A percentile compares a stretch with the other conserved stretches of the same genome.
These are phyloP conservation scores for Medicago arabica DNA, from an alignment of 306 rosid genomes.

Conservation along the genomic window DNA sequence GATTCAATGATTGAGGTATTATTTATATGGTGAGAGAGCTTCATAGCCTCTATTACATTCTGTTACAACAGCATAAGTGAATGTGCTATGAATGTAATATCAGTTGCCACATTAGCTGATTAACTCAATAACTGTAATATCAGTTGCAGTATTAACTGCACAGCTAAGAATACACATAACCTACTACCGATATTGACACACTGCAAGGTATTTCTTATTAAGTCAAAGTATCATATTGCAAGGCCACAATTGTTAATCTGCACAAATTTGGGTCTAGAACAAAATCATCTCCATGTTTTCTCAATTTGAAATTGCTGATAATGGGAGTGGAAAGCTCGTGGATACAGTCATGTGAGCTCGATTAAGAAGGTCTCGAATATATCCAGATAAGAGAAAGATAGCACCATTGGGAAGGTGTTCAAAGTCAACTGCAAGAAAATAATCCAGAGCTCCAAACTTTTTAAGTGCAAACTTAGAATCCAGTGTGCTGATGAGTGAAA, in stretches of 20 bases:
- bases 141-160: neutral
- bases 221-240: neutral
- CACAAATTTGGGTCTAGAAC: neutral
- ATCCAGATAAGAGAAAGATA: neutral
- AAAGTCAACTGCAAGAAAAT: neutral
- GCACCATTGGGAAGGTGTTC: neutral
- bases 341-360: neutral
- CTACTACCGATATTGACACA: neutral
- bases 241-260: neutral
- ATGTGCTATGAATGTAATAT: neutral
- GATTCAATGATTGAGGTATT: neutral
- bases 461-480: neutral
- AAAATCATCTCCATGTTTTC: neutral
- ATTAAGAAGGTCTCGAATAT: neutral
- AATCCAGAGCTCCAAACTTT: neutral
- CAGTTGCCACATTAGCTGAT: neutral
- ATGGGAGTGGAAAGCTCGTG: neutral
- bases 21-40: conserved; percentile 8
- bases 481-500: neutral
- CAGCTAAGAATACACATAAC: neutral
- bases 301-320: neutral
- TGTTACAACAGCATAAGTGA: neutral
- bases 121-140: neutral
- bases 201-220: neutral
- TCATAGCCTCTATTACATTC: neutral